Base-by-base conservation (phyloP, 805 yeast species). In the Cyberlindnera mrakii region DNA sequence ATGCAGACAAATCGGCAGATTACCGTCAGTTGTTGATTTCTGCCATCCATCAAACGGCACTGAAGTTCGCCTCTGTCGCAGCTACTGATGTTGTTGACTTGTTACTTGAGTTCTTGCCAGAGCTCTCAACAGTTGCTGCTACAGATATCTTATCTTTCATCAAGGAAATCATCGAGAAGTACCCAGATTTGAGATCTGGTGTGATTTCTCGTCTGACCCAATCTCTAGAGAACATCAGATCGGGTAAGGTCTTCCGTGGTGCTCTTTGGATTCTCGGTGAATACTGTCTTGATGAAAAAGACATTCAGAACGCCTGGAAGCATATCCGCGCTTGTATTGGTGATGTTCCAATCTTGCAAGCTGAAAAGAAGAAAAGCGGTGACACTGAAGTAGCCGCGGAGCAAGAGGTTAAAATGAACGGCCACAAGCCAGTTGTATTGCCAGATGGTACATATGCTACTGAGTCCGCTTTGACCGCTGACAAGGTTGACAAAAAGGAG, bases 401-500 rank as follows among this genome's bases (percentile, higher is more conserved):
- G 4, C 57, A 52, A 7, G 55, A 51, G 3, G 52, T 43, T 13
- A 55, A 44, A 5, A 58, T 52, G 16, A 62, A 57, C 20, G 53
- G 63, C 30, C 60, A 66, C 32, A 86, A 86, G 36, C 97, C 97
- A 17, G 82, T 84, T 46, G 82, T 93, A 46, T 74, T 93, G 51
- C 96, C 99, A n/a, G 99, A 93, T 67, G 99, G 99, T 54, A 93
- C 99, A 0, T 93, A 93, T 65, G 99, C 99, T 25, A 86, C 96
- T 34, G 99, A 93, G 66, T 78, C 80, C 49, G 93, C 96, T 0
- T 66, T 82, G 44, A 84, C 84, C 14, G 67, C 79, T 5, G 67
- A 66, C 25, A 68, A 68, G 42, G 67, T 68, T 17, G 61, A 62
- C n/a, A 47, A 47, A 17, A 47, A 54, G 19, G 63, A 61, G 6